These are phyloP conservation scores for Rasamsonia emersonii DNA, from an alignment of 2,329 filamentous ascomycete species.

Conservation along the genomic window DNA sequence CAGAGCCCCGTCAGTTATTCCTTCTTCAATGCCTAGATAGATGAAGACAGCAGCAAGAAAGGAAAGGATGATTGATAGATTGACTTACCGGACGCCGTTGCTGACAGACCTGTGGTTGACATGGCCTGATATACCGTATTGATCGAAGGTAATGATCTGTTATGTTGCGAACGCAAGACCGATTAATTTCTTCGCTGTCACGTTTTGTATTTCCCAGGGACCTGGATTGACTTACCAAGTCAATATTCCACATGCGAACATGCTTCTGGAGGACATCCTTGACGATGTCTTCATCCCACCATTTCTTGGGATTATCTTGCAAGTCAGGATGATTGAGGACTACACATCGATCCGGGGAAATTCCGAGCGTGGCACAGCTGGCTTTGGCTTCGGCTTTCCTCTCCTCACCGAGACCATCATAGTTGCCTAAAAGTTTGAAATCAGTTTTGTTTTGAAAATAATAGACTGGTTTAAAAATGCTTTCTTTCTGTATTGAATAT, in stretches of 20 bases:
- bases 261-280: conserved; percentile 24
- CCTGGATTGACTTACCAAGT: conserved; percentile 21
- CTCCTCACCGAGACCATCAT: conserved; percentile 15
- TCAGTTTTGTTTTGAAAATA: too few relatives aligned
- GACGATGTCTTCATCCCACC: conserved; percentile 31
- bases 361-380: conserved; percentile 15
- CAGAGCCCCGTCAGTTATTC: too few relatives aligned
- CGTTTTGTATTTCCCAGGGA: too few relatives aligned
- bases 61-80: conserved; percentile 5
- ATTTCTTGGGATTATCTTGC: conserved; percentile 31
- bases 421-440: conserved; percentile 12
- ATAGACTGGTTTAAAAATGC: too few relatives aligned
- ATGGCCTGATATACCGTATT: conserved; percentile 33
- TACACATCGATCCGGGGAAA: conserved; percentile 24
- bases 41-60: too few relatives aligned
- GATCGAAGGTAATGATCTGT: conserved; percentile 35
- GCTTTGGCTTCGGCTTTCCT: conserved; percentile 15
- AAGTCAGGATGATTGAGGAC: conserved; percentile 28
- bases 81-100: conserved; percentile 26
- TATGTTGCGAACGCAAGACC: too few relatives aligned
- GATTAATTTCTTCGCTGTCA: too few relatives aligned
- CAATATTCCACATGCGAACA: conserved; percentile 29
- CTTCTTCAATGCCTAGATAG: too few relatives aligned
- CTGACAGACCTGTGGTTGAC: conserved; percentile 35
- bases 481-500: too few relatives aligned